A percentile compares a stretch with the other conserved stretches of the same genome.
Conservation (phyloP, 2,329 filamentous ascomycete genomes). For the Macrophomina tecta region DNA sequence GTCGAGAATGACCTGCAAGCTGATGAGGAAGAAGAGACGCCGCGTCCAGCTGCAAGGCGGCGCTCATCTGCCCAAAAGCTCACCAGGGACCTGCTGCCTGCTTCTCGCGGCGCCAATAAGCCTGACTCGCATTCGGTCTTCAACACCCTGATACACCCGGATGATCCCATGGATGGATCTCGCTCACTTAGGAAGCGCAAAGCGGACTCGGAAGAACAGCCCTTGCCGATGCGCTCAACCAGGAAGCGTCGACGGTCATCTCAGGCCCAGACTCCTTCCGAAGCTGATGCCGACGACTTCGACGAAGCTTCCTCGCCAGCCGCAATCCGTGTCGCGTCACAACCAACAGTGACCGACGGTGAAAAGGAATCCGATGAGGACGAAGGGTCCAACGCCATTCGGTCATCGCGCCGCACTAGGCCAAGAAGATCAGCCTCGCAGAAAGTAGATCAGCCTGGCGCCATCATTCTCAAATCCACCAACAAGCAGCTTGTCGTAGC, state of each 20-base stretch:
- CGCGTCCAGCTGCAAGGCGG: slow-evolving; percentile 52
- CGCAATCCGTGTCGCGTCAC: slow-evolving; percentile 38
- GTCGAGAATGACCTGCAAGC: slow-evolving; percentile 58
- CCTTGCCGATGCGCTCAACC: slow-evolving; percentile 52
- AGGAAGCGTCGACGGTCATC: slow-evolving; percentile 47
- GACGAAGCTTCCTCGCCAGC: slow-evolving; percentile 38
- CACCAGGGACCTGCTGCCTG: slow-evolving; percentile 73
- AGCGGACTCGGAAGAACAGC: slow-evolving; percentile 72
- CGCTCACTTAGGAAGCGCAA: slow-evolving; percentile 84
- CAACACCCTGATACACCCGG: slow-evolving; percentile 72
- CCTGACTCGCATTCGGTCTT: slow-evolving; percentile 79
- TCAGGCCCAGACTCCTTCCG: slow-evolving; percentile 32
- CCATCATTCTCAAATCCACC: slow-evolving; percentile 23
- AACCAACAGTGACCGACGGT: slow-evolving; percentile 28
- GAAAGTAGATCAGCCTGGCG: slow-evolving; percentile 25
- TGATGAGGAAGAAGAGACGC: slow-evolving; percentile 46
- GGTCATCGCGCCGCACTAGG: slow-evolving; percentile 31
- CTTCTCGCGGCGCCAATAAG: slow-evolving; percentile 67
- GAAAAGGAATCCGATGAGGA: slow-evolving; percentile 32
- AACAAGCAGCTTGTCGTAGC: slow-evolving; percentile 24
- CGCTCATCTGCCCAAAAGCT: slow-evolving; percentile 69
- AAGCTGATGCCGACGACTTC: slow-evolving; percentile 33
- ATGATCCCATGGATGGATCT: slow-evolving; percentile 76
- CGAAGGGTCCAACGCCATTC: slow-evolving; percentile 34
- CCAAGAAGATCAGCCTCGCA: slow-evolving; percentile 58